These are phyloP conservation scores for Balamuthia mandrillaris DNA, from an alignment of 208 protist species.

Conservation along the genomic window DNA sequence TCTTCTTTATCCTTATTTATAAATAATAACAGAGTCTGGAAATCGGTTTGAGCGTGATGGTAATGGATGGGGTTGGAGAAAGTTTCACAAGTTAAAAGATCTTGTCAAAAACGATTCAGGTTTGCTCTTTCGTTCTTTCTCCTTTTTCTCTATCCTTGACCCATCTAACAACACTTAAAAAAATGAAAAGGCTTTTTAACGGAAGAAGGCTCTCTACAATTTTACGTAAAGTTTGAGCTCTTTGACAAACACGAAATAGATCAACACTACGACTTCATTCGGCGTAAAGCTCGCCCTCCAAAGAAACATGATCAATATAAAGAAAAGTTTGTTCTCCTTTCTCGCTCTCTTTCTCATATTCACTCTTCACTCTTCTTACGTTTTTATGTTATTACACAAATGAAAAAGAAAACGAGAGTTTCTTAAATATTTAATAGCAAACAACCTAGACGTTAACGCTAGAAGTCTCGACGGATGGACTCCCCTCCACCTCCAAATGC, in stretches of 20 bases:
- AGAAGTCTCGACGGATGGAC: not conserved
- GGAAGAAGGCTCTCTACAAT: not conserved
- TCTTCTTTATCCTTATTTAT: too few relatives aligned
- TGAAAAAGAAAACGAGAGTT: slow-evolving; percentile 1
- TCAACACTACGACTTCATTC: not conserved
- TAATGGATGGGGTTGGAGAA: slow-evolving; percentile 7
- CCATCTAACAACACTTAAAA: too few relatives aligned
- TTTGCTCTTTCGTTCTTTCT: too few relatives aligned
- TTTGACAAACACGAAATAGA: not conserved
- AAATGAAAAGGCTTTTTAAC: not conserved
- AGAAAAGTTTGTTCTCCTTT: not conserved
- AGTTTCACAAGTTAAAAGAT: not conserved
- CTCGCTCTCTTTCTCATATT: not conserved
- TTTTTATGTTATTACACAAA: not conserved
- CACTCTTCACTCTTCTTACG: not conserved
- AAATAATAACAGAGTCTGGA: not conserved
- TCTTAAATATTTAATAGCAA: not conserved
- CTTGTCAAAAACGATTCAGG: not conserved
- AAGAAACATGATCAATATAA: not conserved
- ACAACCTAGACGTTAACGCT: slow-evolving; percentile 4
- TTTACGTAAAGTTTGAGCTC: slow-evolving; percentile 9
- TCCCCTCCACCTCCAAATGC: not conserved
- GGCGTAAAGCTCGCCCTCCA: not conserved
- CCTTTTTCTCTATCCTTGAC: too few relatives aligned
- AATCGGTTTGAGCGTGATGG: not conserved